Evolutionary conservation across 345 rosid species (phyloP), one percentile per base, ranked within the genome.

Genomic region (Murraya koenigii): DNA sequence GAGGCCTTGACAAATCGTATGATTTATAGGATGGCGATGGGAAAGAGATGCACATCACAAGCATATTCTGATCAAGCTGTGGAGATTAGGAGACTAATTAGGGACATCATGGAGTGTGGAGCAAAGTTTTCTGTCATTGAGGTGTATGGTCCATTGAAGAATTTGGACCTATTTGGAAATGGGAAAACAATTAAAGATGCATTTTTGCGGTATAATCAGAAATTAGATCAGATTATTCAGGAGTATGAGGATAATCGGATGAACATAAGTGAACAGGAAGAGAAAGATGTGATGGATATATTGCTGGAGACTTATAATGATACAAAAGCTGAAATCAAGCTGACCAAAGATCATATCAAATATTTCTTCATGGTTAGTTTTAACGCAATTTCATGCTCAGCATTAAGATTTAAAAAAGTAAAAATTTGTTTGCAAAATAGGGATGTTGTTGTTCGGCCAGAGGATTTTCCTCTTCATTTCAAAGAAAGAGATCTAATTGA

Each of bases 41-140:
- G 86, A 71, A 86, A 83, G 36, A 74, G 86, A 72, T 80, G 86
- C 55, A 69, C 85, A 4, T 49, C 60, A 8, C 7, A 36, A 72
- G 84, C 75, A 30, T 62, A 73, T 44, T 72, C 66, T 13, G 61
- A 73, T 14, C 77, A 80, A 11, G 88, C 85, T 1, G 47, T 55
- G 17, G 86, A 83, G 79, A 69, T 88, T 70, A 65, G 82, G 74
- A 77, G 65, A 66, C 26, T 76, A 69, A 56, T 88, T 10, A 69
- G 72, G 20, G 85, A 87, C 44, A 86, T 89, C n/a, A 70, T 92
- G 84, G 58, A 80, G 72, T 83, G 85, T 17, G 90, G 87, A 2
- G 88, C 86, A 41, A 92, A 80, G 84, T 77, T 89, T 1, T 82
- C 87, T 5, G 71, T 83, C 26, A 82, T 87, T 59, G 97, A 92